Evolutionary conservation across 129 eudicot species (phyloP).

Genomic region (Tanacetum coccineum): DNA sequence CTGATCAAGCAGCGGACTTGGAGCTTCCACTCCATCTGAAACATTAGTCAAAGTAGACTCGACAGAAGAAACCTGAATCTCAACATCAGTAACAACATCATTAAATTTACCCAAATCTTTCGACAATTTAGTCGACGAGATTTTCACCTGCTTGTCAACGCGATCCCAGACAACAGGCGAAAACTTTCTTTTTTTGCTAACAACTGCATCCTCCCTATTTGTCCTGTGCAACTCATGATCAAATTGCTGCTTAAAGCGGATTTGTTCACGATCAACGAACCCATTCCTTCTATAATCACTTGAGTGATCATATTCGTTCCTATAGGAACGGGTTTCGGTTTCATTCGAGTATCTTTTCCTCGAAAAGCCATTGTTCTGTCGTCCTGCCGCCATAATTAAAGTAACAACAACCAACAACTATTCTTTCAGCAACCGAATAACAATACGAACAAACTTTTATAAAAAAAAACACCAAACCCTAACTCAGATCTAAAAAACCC

Average conservation of each 20-base stretch:
- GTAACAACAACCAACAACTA: constrained; percentile 33
- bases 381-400: constrained; percentile 46
- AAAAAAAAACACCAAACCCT: constrained; percentile 25
- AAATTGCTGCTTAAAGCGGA: background rate
- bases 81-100: constrained; percentile 5
- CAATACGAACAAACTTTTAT: constrained; percentile 7
- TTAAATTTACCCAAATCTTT: constrained; percentile 28
- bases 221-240: background rate
- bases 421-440: constrained; percentile 31
- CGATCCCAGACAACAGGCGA: constrained; percentile 81
- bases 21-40: constrained; percentile 21
- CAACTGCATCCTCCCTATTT: background rate
- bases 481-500: constrained; percentile 10
- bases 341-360: constrained; percentile 25
- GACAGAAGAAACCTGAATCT: constrained; percentile 26
- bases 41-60: constrained; percentile 27
- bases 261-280: background rate
- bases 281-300: constrained; percentile 10
- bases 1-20: constrained; percentile 6
- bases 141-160: constrained; percentile 47
- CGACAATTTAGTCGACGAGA: constrained; percentile 19
- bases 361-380: background rate
- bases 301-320: background rate
- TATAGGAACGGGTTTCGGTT: constrained; percentile 16
- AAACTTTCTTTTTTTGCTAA: constrained; percentile 57